A percentile compares a stretch with the other conserved stretches of the same genome.
phyloP scores from a whole-genome alignment of 495 filamentous ascomycete species.

The Penicillium coffeae region DNA sequence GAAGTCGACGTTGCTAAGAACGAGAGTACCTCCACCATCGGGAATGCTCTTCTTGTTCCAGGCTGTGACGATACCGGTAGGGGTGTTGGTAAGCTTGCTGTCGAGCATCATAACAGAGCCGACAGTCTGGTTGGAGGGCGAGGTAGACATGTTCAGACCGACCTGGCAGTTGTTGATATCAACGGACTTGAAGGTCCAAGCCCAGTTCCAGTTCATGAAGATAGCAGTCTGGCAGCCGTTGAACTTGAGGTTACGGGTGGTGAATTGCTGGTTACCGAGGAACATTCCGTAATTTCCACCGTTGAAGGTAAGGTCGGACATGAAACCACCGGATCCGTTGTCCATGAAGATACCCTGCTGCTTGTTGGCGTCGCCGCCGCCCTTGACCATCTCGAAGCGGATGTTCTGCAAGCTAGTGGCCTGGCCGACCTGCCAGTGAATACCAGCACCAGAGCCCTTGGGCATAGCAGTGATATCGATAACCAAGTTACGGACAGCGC shows the following conservation, averaged over 20 bases:
- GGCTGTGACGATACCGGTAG: conserved; percentile 68
- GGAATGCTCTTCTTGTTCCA: conserved; percentile 57
- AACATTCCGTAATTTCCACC: conserved; percentile 82
- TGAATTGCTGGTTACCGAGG: conserved; percentile 93
- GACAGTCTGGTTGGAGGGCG: conserved; percentile 59
- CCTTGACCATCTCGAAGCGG: conserved; percentile 79
- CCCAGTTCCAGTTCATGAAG: conserved; percentile 95
- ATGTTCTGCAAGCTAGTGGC: conserved; percentile 91
- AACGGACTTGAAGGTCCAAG: conserved; percentile 80
- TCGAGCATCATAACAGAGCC: conserved; percentile 81
- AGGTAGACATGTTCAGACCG: conserved; percentile 78
- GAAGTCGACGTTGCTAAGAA: conserved; percentile 87
- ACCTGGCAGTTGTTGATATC: conserved; percentile 75
- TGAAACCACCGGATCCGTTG: conserved; percentile 86
- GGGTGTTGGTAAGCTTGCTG: conserved; percentile 68
- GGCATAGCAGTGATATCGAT: conserved; percentile 79
- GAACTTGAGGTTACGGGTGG: conserved; percentile 86
- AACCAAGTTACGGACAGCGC: conserved; percentile 89
- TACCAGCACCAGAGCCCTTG: conserved; percentile 61
- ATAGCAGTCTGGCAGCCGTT: conserved; percentile 84
- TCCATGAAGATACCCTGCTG: conserved; percentile 97
- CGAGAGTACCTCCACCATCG: conserved; percentile 67
- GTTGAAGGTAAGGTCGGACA: conserved; percentile 82
- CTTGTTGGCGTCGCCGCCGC: conserved; percentile 61
- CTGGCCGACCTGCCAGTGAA: conserved; percentile 98